Evolutionary conservation across 2,329 filamentous ascomycete genomes (phyloP).

Genomic region (Colletotrichum salicis): DNA sequence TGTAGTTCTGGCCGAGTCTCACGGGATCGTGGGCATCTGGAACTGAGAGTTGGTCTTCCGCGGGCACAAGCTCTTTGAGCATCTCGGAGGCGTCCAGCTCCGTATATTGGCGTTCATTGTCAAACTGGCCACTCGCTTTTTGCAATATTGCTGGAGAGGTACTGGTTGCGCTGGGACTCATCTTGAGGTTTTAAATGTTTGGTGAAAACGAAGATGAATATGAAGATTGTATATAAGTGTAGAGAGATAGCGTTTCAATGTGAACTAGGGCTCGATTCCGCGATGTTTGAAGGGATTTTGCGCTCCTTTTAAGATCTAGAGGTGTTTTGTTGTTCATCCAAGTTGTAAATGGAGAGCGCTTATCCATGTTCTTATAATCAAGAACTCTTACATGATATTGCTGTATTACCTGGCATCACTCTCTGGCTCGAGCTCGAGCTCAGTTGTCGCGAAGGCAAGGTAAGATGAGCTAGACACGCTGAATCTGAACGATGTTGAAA

Average conservation of each 20-base stretch:
- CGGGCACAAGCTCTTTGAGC: constrained; percentile 65
- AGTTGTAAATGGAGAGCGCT: too few relatives aligned
- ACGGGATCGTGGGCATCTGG: constrained; percentile 11
- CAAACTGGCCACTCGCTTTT: not conserved
- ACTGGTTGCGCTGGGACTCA: not conserved
- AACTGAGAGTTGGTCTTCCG: not conserved
- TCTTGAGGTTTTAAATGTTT: not conserved
- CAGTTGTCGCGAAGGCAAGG: too few relatives aligned
- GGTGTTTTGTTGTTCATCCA: too few relatives aligned
- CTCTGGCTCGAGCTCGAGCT: too few relatives aligned
- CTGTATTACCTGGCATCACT: not conserved
- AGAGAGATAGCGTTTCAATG: too few relatives aligned
- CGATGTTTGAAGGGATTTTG: too few relatives aligned
- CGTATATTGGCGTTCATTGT: constrained; percentile 59
- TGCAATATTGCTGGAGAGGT: not conserved
- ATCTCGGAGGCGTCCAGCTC: constrained; percentile 72
- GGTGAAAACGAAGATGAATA: not conserved
- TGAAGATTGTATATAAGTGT: not conserved
- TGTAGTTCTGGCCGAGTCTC: constrained; percentile 6
- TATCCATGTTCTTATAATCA: too few relatives aligned
- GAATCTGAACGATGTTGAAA: not conserved
- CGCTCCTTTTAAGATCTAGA: too few relatives aligned
- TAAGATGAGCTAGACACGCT: not conserved
- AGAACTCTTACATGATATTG: not conserved
- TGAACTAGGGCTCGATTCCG: too few relatives aligned